Evolutionary conservation across 306 rosid genomes (phyloP).

Genomic region (Biancaea sappan): DNA sequence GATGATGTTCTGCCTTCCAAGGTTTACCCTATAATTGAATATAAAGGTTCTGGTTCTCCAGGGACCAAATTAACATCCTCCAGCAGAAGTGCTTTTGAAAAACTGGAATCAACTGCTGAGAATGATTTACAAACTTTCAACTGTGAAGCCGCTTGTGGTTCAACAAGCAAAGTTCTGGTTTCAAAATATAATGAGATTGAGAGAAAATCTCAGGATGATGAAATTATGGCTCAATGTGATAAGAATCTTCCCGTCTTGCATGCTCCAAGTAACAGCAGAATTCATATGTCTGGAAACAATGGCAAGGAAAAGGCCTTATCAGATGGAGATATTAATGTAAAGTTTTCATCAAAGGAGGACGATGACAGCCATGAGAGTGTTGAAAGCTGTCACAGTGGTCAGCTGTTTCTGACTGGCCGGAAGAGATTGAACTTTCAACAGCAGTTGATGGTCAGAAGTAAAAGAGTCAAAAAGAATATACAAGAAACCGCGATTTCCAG

Average conservation of each 20-base stretch:
- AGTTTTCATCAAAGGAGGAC: conserved; percentile 49
- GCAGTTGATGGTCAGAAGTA: conserved; percentile 54
- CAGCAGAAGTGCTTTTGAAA: conserved; percentile 40
- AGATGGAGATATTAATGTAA: conserved; percentile 47
- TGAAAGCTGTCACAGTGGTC: conserved; percentile 76
- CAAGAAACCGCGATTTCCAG: conserved; percentile 51
- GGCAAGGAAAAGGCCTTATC: conserved; percentile 78
- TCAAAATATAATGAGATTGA: conserved; percentile 27
- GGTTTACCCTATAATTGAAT: conserved; percentile 32
- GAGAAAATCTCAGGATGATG: conserved; percentile 43
- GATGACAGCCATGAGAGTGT: conserved; percentile 81
- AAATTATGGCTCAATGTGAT: conserved; percentile 30
- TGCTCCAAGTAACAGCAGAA: conserved; percentile 53
- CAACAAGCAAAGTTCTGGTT: conserved; percentile 30
- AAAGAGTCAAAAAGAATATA: conserved; percentile 53
- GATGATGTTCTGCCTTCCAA: conserved; percentile 30
- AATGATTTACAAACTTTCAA: conserved; percentile 53
- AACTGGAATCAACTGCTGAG: conserved; percentile 66
- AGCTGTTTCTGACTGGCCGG: conserved; percentile 48
- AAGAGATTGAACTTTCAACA: conserved; percentile 59
- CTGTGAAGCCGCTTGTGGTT: conserved; percentile 38
- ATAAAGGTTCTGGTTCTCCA: conserved; percentile 36
- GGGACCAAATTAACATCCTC: conserved; percentile 34
- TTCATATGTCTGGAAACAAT: conserved; percentile 44
- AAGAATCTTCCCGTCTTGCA: conserved; percentile 37